phyloP scores from a whole-genome alignment of 2,329 filamentous ascomycete genomes.

The Parastagonospora nodorum region DNA sequence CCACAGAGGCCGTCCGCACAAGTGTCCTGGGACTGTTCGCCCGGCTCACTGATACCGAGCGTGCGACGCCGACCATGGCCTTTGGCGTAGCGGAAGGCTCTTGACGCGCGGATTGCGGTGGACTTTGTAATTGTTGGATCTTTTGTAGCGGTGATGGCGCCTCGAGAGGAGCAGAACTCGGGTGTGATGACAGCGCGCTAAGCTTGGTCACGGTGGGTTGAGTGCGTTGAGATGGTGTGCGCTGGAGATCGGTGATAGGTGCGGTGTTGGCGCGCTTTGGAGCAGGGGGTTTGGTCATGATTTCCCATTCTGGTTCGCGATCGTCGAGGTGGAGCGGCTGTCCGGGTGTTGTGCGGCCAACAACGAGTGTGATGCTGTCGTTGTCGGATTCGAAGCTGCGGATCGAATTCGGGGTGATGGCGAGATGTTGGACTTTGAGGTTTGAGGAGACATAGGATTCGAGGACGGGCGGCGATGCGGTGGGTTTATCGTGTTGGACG shows the following conservation, averaged over 20 bases:
- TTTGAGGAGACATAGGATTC: slow-evolving; percentile 16
- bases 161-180: slow-evolving; percentile 34
- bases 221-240: slow-evolving; percentile 17
- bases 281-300: slow-evolving; percentile 25
- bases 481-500: slow-evolving; percentile 2
- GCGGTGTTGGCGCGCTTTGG: slow-evolving; percentile 13
- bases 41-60: slow-evolving; percentile 39
- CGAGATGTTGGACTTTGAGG: slow-evolving; percentile 16
- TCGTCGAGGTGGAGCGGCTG: slow-evolving; percentile 28
- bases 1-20: slow-evolving; percentile 15
- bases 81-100: slow-evolving; percentile 12
- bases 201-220: slow-evolving; percentile 32
- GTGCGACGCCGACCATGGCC: slow-evolving; percentile 39
- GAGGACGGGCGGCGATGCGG: slow-evolving; percentile 2
- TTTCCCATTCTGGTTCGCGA: slow-evolving; percentile 40
- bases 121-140: slow-evolving; percentile 21
- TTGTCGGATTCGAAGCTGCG: slow-evolving; percentile 38
- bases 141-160: slow-evolving; percentile 24
- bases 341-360: slow-evolving; percentile 18
- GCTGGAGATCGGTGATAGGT: slow-evolving; percentile 9
- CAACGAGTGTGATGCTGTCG: slow-evolving; percentile 35
- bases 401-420: slow-evolving; percentile 32
- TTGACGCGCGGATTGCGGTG: slow-evolving; percentile 20
- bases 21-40: slow-evolving; percentile 30
- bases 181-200: slow-evolving; percentile 35